Evolutionary conservation across 2,329 filamentous ascomycete genomes (phyloP).

Genomic region (Saccharata proteae): DNA sequence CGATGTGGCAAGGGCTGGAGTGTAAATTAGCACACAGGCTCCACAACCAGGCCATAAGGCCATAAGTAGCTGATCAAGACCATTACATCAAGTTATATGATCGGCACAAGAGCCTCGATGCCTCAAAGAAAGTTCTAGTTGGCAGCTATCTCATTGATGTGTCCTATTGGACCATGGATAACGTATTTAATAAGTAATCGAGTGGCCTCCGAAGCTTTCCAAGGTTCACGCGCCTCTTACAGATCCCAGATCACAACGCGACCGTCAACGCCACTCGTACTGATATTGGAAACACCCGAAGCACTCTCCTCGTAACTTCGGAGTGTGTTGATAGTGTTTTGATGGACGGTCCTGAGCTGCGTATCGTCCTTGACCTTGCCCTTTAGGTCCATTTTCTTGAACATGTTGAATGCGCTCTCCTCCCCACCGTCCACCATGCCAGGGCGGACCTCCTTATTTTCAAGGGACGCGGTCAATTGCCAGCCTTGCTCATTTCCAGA

Average conservation of each 20-base stretch:
- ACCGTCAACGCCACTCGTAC: conserved; percentile 44
- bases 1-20: no score
- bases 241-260: conserved; percentile 36
- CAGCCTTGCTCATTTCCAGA: conserved; percentile 67
- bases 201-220: no score
- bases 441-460: conserved; percentile 51
- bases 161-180: no score
- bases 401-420: conserved; percentile 95
- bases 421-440: conserved; percentile 55
- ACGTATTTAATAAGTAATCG: no score
- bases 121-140: no score
- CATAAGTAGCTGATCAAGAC: no score
- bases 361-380: conserved; percentile 96
- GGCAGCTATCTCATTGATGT: no score
- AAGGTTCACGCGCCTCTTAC: no score
- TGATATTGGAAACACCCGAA: conserved; percentile 63
- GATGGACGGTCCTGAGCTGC: conserved; percentile 87
- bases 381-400: conserved; percentile 96
- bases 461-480: conserved; percentile 71
- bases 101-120: no score
- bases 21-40: no score
- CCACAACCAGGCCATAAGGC: no score
- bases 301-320: conserved; percentile 59
- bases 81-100: no score
- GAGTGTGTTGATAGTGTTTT: conserved; percentile 87